Percentiles rank a stretch among this genome's conserved stretches.
Evolutionary conservation across 345 rosid genomes (phyloP).

Genomic region (Salix caprea): DNA sequence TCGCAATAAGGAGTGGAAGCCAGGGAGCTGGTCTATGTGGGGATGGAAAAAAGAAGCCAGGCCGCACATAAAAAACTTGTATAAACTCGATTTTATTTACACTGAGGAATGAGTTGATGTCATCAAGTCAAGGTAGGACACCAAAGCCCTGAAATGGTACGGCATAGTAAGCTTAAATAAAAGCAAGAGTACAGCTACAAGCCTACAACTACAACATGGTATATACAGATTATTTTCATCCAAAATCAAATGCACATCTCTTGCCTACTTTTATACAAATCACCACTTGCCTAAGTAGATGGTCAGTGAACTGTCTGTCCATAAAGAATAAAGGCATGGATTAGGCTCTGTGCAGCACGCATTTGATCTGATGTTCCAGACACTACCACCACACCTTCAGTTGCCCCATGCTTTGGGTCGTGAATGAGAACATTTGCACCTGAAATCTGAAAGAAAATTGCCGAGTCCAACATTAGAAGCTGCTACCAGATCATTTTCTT

Average conservation of each 20-base stretch:
- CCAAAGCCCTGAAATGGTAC: too few species aligned
- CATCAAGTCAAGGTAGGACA: too few species aligned
- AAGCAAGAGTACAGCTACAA: too few species aligned
- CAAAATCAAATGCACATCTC: neutral
- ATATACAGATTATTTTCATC: too few species aligned
- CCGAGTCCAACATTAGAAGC: neutral
- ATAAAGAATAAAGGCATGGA: slow-evolving; percentile 64
- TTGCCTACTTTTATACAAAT: neutral
- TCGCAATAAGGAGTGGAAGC: too few species aligned
- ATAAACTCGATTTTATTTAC: too few species aligned
- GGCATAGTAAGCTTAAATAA: too few species aligned
- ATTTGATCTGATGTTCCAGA: slow-evolving; percentile 63
- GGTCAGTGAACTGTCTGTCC: slow-evolving; percentile 32
- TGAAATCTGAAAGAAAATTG: slow-evolving; percentile 43
- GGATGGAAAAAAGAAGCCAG: too few species aligned
- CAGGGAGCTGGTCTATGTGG: too few species aligned
- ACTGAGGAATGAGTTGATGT: too few species aligned
- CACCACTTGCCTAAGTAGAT: neutral
- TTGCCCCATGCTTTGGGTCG: slow-evolving; percentile 58
- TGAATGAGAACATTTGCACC: slow-evolving; percentile 66
- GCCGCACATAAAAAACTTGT: too few species aligned
- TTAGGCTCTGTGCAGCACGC: slow-evolving; percentile 63
- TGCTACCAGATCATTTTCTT: neutral
- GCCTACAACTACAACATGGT: too few species aligned
- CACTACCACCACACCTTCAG: slow-evolving; percentile 56